These are phyloP conservation scores for Caulochytrium protostelioides DNA, from an alignment of 371 early-diverging fungal species.

Conservation along the genomic window DNA sequence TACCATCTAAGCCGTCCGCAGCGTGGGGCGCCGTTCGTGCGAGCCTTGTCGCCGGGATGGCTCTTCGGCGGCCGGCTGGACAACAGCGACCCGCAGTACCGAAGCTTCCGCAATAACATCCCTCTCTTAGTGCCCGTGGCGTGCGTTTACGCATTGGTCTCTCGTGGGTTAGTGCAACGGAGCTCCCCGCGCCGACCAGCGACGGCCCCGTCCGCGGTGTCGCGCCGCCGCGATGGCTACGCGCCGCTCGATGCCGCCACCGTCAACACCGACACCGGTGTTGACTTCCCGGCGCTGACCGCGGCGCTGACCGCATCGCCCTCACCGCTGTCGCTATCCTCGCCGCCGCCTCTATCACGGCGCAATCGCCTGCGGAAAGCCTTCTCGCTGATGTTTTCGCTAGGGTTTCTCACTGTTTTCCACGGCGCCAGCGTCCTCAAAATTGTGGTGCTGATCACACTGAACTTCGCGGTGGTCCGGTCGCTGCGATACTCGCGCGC, in stretches of 20 bases:
- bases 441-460: constrained; percentile 31
- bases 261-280: too few species aligned
- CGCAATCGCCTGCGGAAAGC: not conserved
- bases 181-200: too few species aligned
- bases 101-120: constrained; percentile 50
- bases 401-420: constrained; percentile 33
- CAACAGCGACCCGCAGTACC: constrained; percentile 66
- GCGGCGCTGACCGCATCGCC: not conserved
- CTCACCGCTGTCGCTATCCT: not conserved
- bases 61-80: constrained; percentile 29
- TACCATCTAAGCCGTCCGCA: not conserved
- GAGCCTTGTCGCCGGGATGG: too few species aligned
- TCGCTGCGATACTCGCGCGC: constrained; percentile 10
- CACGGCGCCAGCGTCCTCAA: constrained; percentile 49
- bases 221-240: too few species aligned
- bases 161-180: too few species aligned
- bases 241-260: too few species aligned
- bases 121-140: constrained; percentile 33
- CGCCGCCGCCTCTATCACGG: not conserved
- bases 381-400: constrained; percentile 34
- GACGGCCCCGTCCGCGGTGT: constrained; percentile 7
- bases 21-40: constrained; percentile 6
- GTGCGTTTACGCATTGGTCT: constrained; percentile 8
- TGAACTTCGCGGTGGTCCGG: constrained; percentile 42
- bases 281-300: not conserved